Conservation (phyloP, 1,284 basidiomycete genomes). For the Ustilago curta region DNA sequence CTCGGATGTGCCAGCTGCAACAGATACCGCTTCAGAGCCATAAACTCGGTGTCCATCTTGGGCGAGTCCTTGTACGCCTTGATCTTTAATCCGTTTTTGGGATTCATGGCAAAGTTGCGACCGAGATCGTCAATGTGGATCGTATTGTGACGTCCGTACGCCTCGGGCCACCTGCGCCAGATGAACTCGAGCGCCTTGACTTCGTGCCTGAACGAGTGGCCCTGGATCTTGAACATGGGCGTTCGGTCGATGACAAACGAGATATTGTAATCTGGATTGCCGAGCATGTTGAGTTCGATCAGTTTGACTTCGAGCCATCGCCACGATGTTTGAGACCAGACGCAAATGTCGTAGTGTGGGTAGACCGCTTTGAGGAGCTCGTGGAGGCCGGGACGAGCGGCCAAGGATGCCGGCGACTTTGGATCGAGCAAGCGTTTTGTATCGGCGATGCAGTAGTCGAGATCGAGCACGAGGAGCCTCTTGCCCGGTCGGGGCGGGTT, state of each 20-base stretch:
- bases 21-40: constrained; percentile 42
- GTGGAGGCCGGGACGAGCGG: constrained; percentile 83
- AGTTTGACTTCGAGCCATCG: constrained; percentile 91
- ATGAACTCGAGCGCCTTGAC: constrained; percentile 69
- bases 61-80: constrained; percentile 71
- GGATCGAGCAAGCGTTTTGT: constrained; percentile 74
- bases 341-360: constrained; percentile 65
- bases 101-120: constrained; percentile 85
- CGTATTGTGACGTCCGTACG: constrained; percentile 74
- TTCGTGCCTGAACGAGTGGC: constrained; percentile 77
- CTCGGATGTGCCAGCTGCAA: constrained; percentile 51
- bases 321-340: constrained; percentile 77
- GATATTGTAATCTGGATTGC: constrained; percentile 48
- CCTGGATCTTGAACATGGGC: constrained; percentile 89
- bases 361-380: constrained; percentile 75
- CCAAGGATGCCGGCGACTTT: constrained; percentile 80
- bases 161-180: constrained; percentile 56
- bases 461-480: constrained; percentile 84
- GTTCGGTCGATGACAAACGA: constrained; percentile 77
- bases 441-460: constrained; percentile 77
- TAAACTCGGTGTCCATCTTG: constrained; percentile 56
- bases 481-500: constrained; percentile 51
- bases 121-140: constrained; percentile 87
- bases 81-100: constrained; percentile 84
- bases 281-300: constrained; percentile 84